Conservation (phyloP, 495 filamentous ascomycete species). For the Tuber magnatum region DNA sequence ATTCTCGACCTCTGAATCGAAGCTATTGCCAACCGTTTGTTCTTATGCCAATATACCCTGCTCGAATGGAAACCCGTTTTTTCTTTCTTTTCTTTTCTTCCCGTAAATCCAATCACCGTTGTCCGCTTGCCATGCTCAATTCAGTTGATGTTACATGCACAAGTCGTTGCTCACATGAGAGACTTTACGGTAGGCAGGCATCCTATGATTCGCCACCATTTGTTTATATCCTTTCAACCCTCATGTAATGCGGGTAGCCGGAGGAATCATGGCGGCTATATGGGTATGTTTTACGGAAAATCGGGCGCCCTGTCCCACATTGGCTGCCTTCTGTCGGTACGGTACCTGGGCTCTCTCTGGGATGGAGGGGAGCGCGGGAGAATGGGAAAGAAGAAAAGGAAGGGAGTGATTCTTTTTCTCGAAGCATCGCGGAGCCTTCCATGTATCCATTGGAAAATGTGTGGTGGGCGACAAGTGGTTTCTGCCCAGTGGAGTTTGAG, state of each 20-base stretch:
- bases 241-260: slow-evolving; percentile 4
- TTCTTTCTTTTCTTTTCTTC: background rate
- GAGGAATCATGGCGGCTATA: background rate
- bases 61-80: background rate
- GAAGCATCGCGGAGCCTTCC: slow-evolving; percentile 1
- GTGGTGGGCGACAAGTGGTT: background rate
- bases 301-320: background rate
- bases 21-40: background rate
- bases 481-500: background rate
- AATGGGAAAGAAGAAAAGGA: background rate
- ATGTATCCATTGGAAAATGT: background rate
- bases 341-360: background rate
- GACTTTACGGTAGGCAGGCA: background rate
- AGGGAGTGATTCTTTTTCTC: background rate
- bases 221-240: background rate
- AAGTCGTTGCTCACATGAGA: slow-evolving; percentile 7
- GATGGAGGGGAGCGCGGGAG: background rate
- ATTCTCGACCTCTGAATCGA: background rate
- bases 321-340: background rate
- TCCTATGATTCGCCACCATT: background rate
- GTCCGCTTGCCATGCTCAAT: background rate
- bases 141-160: slow-evolving; percentile 12
- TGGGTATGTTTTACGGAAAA: background rate
- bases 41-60: background rate
- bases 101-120: background rate